Evolutionary conservation across 2,329 filamentous ascomycete genomes (phyloP).

Genomic region (Sporothrix protearum): DNA sequence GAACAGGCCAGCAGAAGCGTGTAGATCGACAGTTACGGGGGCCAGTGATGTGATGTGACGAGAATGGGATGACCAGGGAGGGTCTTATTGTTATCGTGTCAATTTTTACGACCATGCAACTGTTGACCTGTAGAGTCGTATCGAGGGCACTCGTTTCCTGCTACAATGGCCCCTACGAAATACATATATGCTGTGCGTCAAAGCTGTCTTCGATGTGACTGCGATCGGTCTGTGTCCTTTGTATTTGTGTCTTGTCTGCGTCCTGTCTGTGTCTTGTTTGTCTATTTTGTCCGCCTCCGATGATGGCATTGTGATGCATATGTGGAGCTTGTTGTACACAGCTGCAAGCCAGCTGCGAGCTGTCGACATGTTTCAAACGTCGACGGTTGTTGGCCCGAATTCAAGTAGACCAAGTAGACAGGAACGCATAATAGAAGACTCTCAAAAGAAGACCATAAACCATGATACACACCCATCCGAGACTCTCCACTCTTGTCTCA

Average conservation of each 20-base stretch:
- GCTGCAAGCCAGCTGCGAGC: neutral
- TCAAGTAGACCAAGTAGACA: neutral
- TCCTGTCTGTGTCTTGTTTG: neutral
- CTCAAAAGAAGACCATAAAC: neutral
- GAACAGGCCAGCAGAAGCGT: neutral
- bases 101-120: neutral
- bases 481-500: neutral
- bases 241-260: too few species aligned
- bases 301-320: slow-evolving; percentile 2
- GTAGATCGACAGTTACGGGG: slow-evolving; percentile 1
- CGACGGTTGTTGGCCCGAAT: neutral
- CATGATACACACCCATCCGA: neutral
- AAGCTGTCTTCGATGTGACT: neutral
- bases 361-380: neutral
- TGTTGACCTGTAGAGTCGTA: neutral
- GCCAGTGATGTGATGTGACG: neutral
- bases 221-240: neutral
- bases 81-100: neutral
- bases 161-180: neutral
- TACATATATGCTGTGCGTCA: neutral
- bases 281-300: neutral
- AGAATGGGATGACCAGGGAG: neutral
- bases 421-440: neutral
- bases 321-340: neutral
- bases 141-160: neutral